Evolutionary conservation across 148 eudicot species (phyloP).

Genomic region (Rhododendron griersonianum): DNA sequence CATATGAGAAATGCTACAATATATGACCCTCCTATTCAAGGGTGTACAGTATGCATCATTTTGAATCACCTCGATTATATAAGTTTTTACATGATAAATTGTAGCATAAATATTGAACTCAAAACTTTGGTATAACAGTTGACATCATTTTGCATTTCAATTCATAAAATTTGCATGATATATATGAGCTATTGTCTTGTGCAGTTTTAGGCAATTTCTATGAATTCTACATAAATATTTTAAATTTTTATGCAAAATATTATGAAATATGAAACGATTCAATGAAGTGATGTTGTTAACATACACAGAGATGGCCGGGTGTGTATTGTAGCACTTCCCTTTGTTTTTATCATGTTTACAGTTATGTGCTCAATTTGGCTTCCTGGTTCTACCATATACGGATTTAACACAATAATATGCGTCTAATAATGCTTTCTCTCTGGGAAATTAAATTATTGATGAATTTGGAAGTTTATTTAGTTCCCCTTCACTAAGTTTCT

Average conservation of each 20-base stretch:
- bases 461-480: background rate
- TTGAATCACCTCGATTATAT: background rate
- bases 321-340: too few species aligned
- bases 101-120: background rate
- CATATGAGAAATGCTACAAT: background rate
- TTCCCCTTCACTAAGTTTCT: background rate
- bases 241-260: background rate
- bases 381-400: background rate
- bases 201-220: background rate
- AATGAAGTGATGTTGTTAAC: background rate
- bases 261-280: background rate
- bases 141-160: background rate
- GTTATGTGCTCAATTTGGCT: background rate
- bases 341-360: background rate
- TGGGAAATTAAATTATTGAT: background rate
- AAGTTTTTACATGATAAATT: background rate
- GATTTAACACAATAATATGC: background rate
- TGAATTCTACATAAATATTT: too few species aligned
- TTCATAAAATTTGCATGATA: background rate
- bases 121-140: background rate
- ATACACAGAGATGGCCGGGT: too few species aligned
- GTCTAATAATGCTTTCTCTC: background rate
- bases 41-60: background rate
- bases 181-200: too few species aligned
- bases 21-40: background rate